Evolutionary conservation across 805 yeast species (phyloP).

Genomic region (Saturnispora dispora): DNA sequence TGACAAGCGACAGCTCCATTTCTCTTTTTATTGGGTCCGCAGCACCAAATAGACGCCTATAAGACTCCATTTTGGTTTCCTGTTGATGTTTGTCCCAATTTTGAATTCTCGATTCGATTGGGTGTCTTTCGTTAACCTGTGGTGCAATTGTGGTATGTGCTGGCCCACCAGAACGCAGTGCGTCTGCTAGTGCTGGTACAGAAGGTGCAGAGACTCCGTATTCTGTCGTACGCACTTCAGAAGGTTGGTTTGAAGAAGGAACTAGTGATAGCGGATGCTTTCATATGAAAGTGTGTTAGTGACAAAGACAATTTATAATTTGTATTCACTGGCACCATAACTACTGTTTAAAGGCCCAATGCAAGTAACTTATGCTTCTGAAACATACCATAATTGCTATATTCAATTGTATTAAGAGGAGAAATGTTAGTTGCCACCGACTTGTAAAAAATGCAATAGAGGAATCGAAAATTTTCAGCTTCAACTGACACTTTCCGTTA

Average conservation of each 20-base stretch:
- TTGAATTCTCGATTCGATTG: constrained; percentile 64
- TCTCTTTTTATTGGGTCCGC: constrained; percentile 89
- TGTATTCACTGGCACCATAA: not conserved
- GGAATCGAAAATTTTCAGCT: constrained; percentile 1
- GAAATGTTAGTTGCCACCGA: not conserved
- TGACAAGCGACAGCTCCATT: constrained; percentile 77
- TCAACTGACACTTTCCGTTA: not conserved
- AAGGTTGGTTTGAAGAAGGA: constrained; percentile 40
- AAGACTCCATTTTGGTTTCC: constrained; percentile 61
- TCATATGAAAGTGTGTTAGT: not conserved
- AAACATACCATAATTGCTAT: not conserved
- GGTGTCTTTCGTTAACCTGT: constrained; percentile 71
- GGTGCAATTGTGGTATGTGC: constrained; percentile 38
- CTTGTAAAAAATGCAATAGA: not conserved
- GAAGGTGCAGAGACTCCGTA: constrained; percentile 52
- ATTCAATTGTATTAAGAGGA: not conserved
- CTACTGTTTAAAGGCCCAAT: not conserved
- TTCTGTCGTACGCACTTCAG: constrained; percentile 41
- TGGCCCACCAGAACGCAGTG: constrained; percentile 60
- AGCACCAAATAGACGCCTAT: constrained; percentile 79
- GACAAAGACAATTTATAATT: not conserved
- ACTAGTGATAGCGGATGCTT: constrained; percentile 37
- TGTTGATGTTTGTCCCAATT: constrained; percentile 78
- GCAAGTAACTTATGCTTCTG: not conserved
- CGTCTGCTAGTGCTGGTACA: constrained; percentile 64